Conservation (phyloP, 2,329 filamentous ascomycete genomes). For the Orbilia ellipsospora region DNA sequence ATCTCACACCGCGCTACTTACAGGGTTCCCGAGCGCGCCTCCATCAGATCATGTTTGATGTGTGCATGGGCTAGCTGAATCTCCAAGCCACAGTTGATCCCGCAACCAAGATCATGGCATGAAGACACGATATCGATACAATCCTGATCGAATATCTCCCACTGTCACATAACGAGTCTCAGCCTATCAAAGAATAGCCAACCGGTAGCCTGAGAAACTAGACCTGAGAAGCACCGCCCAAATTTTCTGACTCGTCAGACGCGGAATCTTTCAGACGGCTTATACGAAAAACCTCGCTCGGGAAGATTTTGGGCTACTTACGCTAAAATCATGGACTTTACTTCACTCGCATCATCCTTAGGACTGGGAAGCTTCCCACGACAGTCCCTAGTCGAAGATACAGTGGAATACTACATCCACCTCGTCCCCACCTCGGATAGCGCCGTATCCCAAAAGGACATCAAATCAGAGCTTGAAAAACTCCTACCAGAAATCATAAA, state of each 20-base stretch:
- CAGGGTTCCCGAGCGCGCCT: neutral
- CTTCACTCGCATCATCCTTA: conserved; percentile 25
- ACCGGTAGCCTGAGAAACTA: neutral
- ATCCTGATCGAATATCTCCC: conserved; percentile 31
- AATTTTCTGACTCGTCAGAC: neutral
- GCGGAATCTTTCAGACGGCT: too few species aligned
- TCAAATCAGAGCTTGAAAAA: conserved; percentile 31
- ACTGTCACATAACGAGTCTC: neutral
- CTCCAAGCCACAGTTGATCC: conserved; percentile 24
- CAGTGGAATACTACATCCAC: conserved; percentile 49
- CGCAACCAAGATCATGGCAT: conserved; percentile 36
- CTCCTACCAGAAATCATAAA: conserved; percentile 43
- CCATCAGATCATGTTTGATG: conserved; percentile 41
- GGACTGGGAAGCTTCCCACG: conserved; percentile 48
- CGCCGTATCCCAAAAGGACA: conserved; percentile 21
- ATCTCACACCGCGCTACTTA: neutral
- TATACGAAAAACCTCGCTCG: too few species aligned
- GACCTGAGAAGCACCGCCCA: neutral
- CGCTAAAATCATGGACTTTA: conserved; percentile 35
- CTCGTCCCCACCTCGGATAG: conserved; percentile 17
- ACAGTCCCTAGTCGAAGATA: conserved; percentile 52
- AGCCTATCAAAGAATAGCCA: neutral
- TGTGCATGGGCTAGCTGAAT: conserved; percentile 36
- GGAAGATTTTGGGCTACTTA: too few species aligned
- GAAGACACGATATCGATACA: conserved; percentile 50